Evolutionary conservation across 345 rosid genomes (phyloP), one percentile per base, ranked within the genome.

Genomic region (Cardamine occulta): DNA sequence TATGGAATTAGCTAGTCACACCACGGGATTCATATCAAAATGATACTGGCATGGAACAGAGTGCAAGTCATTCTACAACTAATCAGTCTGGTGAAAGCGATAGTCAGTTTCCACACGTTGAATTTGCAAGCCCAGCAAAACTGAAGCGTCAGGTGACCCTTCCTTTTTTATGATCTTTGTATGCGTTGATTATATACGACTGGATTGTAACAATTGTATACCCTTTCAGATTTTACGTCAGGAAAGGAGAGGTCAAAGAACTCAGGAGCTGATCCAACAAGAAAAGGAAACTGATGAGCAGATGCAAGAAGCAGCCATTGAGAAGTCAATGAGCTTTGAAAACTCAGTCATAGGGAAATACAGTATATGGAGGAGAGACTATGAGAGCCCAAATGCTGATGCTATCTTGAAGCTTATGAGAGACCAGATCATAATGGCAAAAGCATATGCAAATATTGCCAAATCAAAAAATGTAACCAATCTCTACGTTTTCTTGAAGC

Each of bases 381-480:
- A 63, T 66, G 96, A 92, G 66, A 89, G 76, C 79, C 93, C 88
- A 63, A 88, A 88, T 82, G 89, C 97, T 55, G 99, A 88, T 81
- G 81, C 97, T 63, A 85, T 84, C 23, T 83, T 93, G 85, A 93
- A 87, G 76, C 94, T 95, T 70, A 93, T 93, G 91, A 86, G 93
- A 35, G 98, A 95, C 86, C 99, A 95, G 86, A 85, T 93, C 75
- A 90, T 92, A 68, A 88, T 93, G 98, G 96, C 94, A 21, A 92
- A 90, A 83, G 96, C 93, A 51, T 93, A 95, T 86, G 93, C 98
- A 70, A 85, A 89, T 66, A 84, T 93, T 66, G 98, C 98, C 78
- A 89, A 84, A 80, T 83, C 93, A 13, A 86, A 83, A 75, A 87
- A 89, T 67, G 84, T 87, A 57, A 84, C 72, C 66, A 66, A 35